Conservation (phyloP, 2,329 filamentous ascomycete species). For the Coccinonectria pachysandricola region DNA sequence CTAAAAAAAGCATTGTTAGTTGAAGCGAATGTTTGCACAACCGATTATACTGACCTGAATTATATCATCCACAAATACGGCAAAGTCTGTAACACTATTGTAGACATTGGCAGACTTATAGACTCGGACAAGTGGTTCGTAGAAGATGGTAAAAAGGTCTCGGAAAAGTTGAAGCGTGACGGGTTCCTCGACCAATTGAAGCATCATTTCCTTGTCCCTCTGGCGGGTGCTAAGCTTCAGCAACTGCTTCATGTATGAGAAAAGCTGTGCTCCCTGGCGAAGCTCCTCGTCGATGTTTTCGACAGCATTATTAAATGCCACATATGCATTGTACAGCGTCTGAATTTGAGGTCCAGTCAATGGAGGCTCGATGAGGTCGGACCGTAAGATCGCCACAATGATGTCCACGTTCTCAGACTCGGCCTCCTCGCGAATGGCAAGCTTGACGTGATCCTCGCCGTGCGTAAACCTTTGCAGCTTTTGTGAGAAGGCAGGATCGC, state of each 20-base stretch:
- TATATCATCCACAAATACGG: conserved; percentile 83
- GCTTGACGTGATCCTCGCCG: conserved; percentile 64
- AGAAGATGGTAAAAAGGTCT: conserved; percentile 97
- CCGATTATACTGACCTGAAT: conserved; percentile 61
- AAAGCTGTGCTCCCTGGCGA: conserved; percentile 80
- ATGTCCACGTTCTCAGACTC: conserved; percentile 66
- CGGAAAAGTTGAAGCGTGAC: conserved; percentile 95
- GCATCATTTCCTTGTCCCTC: conserved; percentile 95
- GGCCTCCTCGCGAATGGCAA: conserved; percentile 63
- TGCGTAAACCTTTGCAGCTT: conserved; percentile 77
- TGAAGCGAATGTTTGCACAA: background rate
- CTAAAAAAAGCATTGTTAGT: conserved; percentile 23
- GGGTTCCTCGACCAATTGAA: conserved; percentile 87
- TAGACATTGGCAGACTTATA: conserved; percentile 99
- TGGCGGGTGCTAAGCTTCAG: conserved; percentile 86
- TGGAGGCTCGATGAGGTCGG: conserved; percentile 62
- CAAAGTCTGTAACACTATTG: conserved; percentile 93
- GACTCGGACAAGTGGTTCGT: conserved; percentile 90
- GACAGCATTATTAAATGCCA: conserved; percentile 90
- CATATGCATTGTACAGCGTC: conserved; percentile 85
- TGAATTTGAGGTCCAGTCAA: conserved; percentile 68
- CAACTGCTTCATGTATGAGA: conserved; percentile 89
- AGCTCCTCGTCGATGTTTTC: conserved; percentile 85
- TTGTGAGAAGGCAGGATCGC: conserved; percentile 65
- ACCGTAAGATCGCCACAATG: conserved; percentile 73